phyloP scores from a whole-genome alignment of 2,329 filamentous ascomycete genomes.

The Sclerotinia borealis region DNA sequence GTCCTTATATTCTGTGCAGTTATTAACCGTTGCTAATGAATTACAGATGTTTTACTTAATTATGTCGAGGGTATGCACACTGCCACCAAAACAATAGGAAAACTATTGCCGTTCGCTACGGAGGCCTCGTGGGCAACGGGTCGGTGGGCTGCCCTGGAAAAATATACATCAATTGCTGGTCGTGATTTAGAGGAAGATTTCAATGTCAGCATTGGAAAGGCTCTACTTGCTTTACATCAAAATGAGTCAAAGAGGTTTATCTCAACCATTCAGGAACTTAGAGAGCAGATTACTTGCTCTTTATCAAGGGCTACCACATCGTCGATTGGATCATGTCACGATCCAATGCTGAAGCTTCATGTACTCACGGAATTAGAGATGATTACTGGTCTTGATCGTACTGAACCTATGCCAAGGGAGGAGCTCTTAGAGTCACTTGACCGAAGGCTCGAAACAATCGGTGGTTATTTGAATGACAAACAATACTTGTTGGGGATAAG shows the following conservation, averaged over 20 bases:
- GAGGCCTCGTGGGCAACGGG: slow-evolving; percentile 90
- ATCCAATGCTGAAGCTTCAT: slow-evolving; percentile 79
- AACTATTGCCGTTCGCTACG: slow-evolving; percentile 73
- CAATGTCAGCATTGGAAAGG: slow-evolving; percentile 71
- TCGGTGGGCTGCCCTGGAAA: slow-evolving; percentile 69
- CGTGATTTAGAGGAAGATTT: slow-evolving; percentile 56
- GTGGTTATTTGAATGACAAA: slow-evolving; percentile 86
- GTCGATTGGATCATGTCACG: slow-evolving; percentile 79
- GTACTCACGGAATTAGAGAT: slow-evolving; percentile 81
- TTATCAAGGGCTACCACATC: slow-evolving; percentile 72
- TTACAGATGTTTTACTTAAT: slow-evolving; percentile 71
- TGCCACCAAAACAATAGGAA: slow-evolving; percentile 44
- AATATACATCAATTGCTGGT: slow-evolving; percentile 52
- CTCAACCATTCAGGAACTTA: slow-evolving; percentile 55
- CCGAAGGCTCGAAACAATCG: slow-evolving; percentile 79
- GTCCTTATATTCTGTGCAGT: slow-evolving; percentile 21
- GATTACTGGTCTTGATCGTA: slow-evolving; percentile 49
- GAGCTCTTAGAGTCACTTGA: slow-evolving; percentile 52
- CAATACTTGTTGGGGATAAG: slow-evolving; percentile 85
- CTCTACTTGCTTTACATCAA: slow-evolving; percentile 54
- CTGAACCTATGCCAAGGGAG: slow-evolving; percentile 26
- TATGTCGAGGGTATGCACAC: slow-evolving; percentile 72
- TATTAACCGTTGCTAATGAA: slow-evolving; percentile 9
- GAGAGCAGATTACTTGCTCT: slow-evolving; percentile 63
- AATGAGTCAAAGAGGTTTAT: slow-evolving; percentile 47